These are phyloP conservation scores for Coprinellus micaceus DNA, from an alignment of 768 basidiomycete genomes.

Conservation along the genomic window DNA sequence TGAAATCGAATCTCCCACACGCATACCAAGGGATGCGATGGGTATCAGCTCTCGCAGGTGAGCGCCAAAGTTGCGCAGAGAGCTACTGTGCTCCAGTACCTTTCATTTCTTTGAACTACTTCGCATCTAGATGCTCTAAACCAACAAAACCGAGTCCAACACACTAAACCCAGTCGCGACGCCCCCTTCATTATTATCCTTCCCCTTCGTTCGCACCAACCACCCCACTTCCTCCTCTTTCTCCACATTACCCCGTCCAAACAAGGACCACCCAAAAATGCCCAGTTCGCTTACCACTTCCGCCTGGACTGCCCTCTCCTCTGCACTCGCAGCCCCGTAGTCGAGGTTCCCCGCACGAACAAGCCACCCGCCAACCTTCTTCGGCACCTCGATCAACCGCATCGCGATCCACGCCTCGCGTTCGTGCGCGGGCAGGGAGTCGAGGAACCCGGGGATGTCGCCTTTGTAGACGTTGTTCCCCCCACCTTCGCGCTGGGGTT, in stretches of 20 bases:
- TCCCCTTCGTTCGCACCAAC: slow-evolving; percentile 85
- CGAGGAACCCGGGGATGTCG: slow-evolving; percentile 76
- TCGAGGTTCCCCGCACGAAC: slow-evolving; percentile 61
- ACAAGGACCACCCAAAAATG: slow-evolving; percentile 86
- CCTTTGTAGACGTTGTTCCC: slow-evolving; percentile 93
- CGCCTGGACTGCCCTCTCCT: slow-evolving; percentile 42
- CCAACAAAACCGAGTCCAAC: slow-evolving; percentile 64
- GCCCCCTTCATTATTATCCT: slow-evolving; percentile 89
- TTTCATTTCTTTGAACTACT: no score
- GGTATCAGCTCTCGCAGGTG: no score
- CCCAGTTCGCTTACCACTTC: slow-evolving; percentile 89
- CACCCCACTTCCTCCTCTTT: slow-evolving; percentile 68
- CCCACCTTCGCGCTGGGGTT: slow-evolving; percentile 97
- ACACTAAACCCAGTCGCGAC: slow-evolving; percentile 82
- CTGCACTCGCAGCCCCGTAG: slow-evolving; percentile 6
- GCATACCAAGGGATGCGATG: no score
- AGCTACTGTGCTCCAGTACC: no score
- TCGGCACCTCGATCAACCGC: slow-evolving; percentile 83
- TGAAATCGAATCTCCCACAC: no score
- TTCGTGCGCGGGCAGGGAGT: slow-evolving; percentile 53
- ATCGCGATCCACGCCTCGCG: slow-evolving; percentile 92
- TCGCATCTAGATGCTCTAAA: no score
- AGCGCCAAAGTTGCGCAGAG: no score
- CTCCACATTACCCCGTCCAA: slow-evolving; percentile 36
- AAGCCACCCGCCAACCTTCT: slow-evolving; percentile 65